Percentiles rank a stretch among this genome's conserved stretches.
phyloP scores from a whole-genome alignment of 306 rosid genomes.

The Vigna angularis region DNA sequence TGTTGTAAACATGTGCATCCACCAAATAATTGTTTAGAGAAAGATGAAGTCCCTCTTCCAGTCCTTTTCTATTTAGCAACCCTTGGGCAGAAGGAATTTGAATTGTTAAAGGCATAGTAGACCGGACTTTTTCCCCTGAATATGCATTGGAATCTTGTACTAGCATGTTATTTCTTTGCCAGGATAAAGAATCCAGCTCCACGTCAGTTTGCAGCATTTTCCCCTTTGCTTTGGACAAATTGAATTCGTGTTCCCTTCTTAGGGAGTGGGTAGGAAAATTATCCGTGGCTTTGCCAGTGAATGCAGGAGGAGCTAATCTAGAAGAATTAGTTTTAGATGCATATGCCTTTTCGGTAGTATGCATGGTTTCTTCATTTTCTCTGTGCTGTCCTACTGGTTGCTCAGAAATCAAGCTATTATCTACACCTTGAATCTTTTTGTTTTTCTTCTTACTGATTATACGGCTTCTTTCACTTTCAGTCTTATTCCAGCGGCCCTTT shows the following conservation, averaged over 20 bases:
- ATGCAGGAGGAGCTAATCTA: conserved; percentile 44
- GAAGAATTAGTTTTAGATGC: conserved; percentile 47
- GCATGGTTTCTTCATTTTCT: conserved; percentile 49
- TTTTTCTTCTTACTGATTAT: conserved; percentile 63
- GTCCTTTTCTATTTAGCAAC: conserved; percentile 52
- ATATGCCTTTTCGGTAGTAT: conserved; percentile 45
- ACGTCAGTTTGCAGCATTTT: conserved; percentile 60
- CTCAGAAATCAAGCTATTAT: conserved; percentile 51
- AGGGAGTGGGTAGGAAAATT: conserved; percentile 50
- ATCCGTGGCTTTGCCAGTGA: conserved; percentile 51
- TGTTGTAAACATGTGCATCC: conserved; percentile 57
- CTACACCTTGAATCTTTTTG: conserved; percentile 56
- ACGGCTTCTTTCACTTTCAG: conserved; percentile 56
- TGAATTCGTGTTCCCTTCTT: conserved; percentile 59
- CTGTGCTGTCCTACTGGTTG: conserved; percentile 50
- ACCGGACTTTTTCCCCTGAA: conserved; percentile 57
- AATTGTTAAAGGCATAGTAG: conserved; percentile 46
- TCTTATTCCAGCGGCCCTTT: conserved; percentile 53
- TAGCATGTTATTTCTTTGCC: conserved; percentile 53
- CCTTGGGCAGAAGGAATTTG: conserved; percentile 58
- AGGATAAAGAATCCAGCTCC: conserved; percentile 50
- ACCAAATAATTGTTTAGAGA: conserved; percentile 65
- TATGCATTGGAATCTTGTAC: conserved; percentile 45
- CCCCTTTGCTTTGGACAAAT: conserved; percentile 61
- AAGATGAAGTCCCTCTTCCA: conserved; percentile 68